These are phyloP conservation scores for Jimgerdemannia lactiflua DNA, from an alignment of 192 early-diverging fungal species.

Conservation along the genomic window DNA sequence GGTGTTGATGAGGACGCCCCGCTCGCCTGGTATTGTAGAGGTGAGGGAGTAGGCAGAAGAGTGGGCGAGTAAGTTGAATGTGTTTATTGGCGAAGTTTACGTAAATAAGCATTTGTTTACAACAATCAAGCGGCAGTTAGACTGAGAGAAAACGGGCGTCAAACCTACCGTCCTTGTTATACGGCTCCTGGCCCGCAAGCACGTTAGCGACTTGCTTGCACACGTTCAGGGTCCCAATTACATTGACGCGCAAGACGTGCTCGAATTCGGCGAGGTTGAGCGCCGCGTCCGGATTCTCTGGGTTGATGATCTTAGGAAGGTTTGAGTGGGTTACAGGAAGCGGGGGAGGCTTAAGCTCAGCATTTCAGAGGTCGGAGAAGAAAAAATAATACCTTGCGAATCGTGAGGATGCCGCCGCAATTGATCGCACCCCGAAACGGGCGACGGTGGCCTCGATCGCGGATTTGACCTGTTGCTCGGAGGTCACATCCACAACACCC, in stretches of 20 bases:
- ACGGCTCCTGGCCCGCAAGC: conserved; percentile 42
- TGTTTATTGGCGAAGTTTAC: too few relatives aligned
- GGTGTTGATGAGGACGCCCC: conserved; percentile 54
- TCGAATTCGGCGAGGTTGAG: conserved; percentile 19
- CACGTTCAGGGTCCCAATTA: conserved; percentile 56
- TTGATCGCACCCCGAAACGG: conserved; percentile 46
- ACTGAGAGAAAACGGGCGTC: too few relatives aligned
- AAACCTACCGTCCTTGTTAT: conserved; percentile 4
- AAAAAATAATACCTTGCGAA: too few relatives aligned
- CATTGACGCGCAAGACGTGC: conserved; percentile 42
- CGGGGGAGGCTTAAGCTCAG: too few relatives aligned
- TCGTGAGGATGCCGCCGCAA: conserved; percentile 39
- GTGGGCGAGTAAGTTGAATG: too few relatives aligned
- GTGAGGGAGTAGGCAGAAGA: too few relatives aligned
- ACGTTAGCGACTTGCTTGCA: conserved; percentile 41
- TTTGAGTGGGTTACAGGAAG: too few relatives aligned
- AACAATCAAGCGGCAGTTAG: too few relatives aligned
- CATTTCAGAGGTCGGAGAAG: too few relatives aligned
- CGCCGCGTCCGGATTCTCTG: too few relatives aligned
- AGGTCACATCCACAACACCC: conserved; percentile 45
- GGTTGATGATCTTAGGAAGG: too few relatives aligned
- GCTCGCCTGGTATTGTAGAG: conserved; percentile 17
- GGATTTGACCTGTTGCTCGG: conserved; percentile 8
- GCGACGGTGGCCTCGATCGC: conserved; percentile 21
- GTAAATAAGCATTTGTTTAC: too few relatives aligned